These are phyloP conservation scores for Aspergillus novofumigatus DNA, from an alignment of 2,329 filamentous ascomycete genomes.

Conservation along the genomic window DNA sequence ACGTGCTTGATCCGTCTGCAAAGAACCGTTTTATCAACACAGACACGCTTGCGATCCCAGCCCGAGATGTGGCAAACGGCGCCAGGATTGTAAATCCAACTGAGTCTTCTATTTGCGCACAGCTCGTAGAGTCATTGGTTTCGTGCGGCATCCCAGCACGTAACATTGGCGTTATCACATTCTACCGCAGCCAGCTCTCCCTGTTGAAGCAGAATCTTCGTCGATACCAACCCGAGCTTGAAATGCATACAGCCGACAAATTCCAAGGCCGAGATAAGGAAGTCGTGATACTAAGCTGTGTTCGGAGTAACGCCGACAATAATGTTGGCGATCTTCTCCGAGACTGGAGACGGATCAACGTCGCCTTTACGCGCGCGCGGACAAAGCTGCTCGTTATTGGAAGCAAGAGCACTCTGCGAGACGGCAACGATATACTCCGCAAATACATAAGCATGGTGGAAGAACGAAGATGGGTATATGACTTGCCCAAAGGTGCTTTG, in stretches of 20 bases:
- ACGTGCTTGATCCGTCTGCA: constrained; percentile 63
- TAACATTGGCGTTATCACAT: constrained; percentile 91
- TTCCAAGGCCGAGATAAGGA: constrained; percentile 97
- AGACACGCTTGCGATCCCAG: constrained; percentile 62
- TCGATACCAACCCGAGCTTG: constrained; percentile 58
- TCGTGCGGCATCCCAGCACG: constrained; percentile 66
- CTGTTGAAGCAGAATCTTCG: constrained; percentile 71
- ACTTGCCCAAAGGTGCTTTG: constrained; percentile 62
- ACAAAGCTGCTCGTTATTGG: constrained; percentile 88
- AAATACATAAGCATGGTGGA: constrained; percentile 76
- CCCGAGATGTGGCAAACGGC: constrained; percentile 64
- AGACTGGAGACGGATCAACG: constrained; percentile 91
- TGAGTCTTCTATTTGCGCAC: constrained; percentile 73
- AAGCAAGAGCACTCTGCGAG: constrained; percentile 69
- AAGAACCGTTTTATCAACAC: constrained; percentile 90
- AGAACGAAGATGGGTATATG: constrained; percentile 70
- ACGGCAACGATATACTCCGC: constrained; percentile 67
- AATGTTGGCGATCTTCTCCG: constrained; percentile 86
- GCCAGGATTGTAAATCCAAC: constrained; percentile 82
- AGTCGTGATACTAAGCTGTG: constrained; percentile 79
- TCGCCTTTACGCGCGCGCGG: constrained; percentile 88
- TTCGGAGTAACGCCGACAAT: constrained; percentile 76
- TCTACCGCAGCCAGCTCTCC: constrained; percentile 89
- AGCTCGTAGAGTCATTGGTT: constrained; percentile 77
- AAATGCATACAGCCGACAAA: constrained; percentile 95